Conservation (phyloP, 2,329 filamentous ascomycete species). For the Diaporthe sp. region DNA sequence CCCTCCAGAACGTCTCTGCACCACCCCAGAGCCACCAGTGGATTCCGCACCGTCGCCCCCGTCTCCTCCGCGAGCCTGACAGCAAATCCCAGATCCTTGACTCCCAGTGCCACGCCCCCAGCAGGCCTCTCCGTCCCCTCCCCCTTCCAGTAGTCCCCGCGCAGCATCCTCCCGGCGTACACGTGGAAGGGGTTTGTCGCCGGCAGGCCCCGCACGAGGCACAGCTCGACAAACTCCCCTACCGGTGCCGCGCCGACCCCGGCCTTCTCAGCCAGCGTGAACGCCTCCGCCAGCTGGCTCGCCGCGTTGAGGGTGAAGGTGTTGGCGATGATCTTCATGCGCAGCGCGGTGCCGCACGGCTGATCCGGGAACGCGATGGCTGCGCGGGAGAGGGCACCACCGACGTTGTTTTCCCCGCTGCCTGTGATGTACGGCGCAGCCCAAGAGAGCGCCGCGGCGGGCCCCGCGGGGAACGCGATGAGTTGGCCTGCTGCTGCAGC, state of each 20-base stretch:
- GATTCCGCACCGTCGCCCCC: neutral
- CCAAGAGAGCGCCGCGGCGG: neutral
- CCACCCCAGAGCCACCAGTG: neutral
- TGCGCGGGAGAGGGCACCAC: neutral
- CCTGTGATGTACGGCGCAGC: constrained; percentile 4
- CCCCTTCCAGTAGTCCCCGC: constrained; percentile 2
- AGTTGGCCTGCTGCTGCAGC: constrained; percentile 27
- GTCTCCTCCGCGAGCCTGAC: neutral
- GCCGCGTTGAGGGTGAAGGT: constrained; percentile 1
- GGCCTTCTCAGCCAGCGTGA: constrained; percentile 30
- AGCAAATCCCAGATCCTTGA: constrained; percentile 12
- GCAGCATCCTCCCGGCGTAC: constrained; percentile 12
- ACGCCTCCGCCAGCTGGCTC: constrained; percentile 12
- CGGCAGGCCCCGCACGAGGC: neutral
- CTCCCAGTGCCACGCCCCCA: constrained; percentile 5
- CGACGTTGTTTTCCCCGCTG: neutral
- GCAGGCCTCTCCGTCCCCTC: neutral
- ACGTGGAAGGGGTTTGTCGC: neutral
- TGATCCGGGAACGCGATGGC: neutral
- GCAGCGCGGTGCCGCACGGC: neutral
- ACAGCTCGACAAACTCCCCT: neutral
- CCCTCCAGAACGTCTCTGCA: constrained; percentile 12
- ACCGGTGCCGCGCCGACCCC: neutral
- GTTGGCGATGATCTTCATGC: constrained; percentile 33
- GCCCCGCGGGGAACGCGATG: constrained; percentile 1